Percentiles rank a stretch among this genome's conserved stretches.
Evolutionary conservation across 179 eudicot species (phyloP).

Genomic region (Sideroxylon spinosum): DNA sequence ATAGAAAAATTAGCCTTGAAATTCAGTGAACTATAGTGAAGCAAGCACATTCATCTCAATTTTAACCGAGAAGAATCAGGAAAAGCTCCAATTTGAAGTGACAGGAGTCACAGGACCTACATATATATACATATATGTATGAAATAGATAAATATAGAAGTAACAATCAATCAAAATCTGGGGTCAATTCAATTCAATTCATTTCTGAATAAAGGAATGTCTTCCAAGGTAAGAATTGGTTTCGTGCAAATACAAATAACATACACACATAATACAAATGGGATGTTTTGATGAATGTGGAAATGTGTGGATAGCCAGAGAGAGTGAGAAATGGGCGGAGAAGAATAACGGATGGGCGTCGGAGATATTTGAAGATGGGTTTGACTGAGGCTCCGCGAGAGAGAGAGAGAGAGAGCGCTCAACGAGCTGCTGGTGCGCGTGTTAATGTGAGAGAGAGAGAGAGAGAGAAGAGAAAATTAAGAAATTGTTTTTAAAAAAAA

Average conservation of each 20-base stretch:
- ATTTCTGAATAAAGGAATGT: too few species aligned
- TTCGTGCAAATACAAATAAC: not conserved
- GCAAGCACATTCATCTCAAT: not conserved
- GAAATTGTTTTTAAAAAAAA: too few species aligned
- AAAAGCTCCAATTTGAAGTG: not conserved
- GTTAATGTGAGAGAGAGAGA: too few species aligned
- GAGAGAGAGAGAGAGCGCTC: too few species aligned
- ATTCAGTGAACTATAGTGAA: not conserved
- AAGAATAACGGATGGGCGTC: slow-evolving; percentile 18
- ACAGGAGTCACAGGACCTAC: not conserved
- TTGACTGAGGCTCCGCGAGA: not conserved
- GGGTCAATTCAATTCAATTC: too few species aligned
- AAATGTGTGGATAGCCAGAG: not conserved
- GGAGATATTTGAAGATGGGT: not conserved
- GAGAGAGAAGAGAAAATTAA: too few species aligned
- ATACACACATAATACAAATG: not conserved
- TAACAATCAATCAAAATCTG: too few species aligned
- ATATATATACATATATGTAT: not conserved
- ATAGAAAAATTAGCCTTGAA: not conserved
- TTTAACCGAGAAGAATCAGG: not conserved
- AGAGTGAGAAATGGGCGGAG: not conserved
- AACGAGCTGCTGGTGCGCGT: too few species aligned
- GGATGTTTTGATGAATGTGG: not conserved
- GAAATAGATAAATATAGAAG: too few species aligned
- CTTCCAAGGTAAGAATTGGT: not conserved